Base-by-base conservation (phyloP, 108 stramenopile genomes). In the Skeletonema potamos region DNA sequence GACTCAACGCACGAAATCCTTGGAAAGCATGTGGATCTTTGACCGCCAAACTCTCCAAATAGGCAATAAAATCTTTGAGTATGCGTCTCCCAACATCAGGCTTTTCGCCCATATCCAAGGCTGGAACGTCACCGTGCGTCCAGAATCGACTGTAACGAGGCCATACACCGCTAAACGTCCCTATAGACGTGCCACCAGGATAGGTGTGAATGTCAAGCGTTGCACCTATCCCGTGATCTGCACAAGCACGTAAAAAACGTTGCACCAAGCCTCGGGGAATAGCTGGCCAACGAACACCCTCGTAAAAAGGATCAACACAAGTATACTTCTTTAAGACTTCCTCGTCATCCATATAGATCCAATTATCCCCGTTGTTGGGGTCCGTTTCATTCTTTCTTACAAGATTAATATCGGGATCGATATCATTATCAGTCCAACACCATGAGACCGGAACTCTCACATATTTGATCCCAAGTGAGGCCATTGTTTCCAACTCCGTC, bases 111-210 rank as follows among this genome's bases (percentile, higher is more conserved):
- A 78, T 60, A 8, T 83, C 85, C 13, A 85, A 78, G 10, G 79
- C 72, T 37, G 79, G 79, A 3, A 54, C 55, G 37, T 86, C 87
- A 10, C 82, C 88, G 66, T 92, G 68, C 0, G 81, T 84, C 91
- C 91, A 92, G 67, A 92, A 92, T 6, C 76, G 70, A 15, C 85
- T 66, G 37, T 76, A 79, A 17, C 73, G 74, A 39, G 91, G 91
- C 88, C 88, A 92, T 7, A 92, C 84, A 10, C 91, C 91, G 10
- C 80, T 84, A 75, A 92, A 92, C 7, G 91, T 92, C 2, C 91
- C 91, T 5, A 85, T 79, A 9, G 85, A 86, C 1, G 91, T 86
- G 2, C 87, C 91, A 46, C 91, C 91, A 26, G 87, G 87, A 74
- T 86, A 88, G 0, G 91, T 92, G 55, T 89, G 87, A 22, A 87